Conservation (phyloP, 2,329 filamentous ascomycete genomes). For the Pyrenochaeta sp. region DNA sequence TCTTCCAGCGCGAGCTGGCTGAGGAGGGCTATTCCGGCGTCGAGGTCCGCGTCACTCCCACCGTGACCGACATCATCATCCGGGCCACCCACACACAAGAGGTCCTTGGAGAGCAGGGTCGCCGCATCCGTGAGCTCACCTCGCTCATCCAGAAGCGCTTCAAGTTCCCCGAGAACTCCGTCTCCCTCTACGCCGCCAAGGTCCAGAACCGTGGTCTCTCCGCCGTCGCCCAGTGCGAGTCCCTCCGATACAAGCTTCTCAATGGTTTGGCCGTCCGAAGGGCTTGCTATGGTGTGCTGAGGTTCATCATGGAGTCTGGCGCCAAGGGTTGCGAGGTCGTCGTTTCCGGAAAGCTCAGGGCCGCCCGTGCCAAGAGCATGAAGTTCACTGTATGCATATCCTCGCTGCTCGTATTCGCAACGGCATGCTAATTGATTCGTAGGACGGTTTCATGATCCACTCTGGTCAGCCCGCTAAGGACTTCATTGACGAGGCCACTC, state of each 20-base stretch:
- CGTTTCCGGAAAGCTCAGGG: constrained; percentile 98
- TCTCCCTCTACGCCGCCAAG: constrained; percentile 99
- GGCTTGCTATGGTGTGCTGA: constrained; percentile 99
- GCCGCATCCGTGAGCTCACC: constrained; percentile 99
- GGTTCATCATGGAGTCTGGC: constrained; percentile 99
- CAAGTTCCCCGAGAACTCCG: constrained; percentile 99
- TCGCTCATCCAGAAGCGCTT: constrained; percentile 99
- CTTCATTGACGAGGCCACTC: constrained; percentile 98
- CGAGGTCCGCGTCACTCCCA: constrained; percentile 99
- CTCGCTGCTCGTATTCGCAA: not conserved
- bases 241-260: constrained; percentile 99
- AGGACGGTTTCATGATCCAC: constrained; percentile 99
- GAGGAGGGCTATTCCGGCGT: constrained; percentile 99
- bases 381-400: constrained; percentile 89
- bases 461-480: constrained; percentile 99
- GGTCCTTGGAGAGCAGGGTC: constrained; percentile 99
- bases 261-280: constrained; percentile 98
- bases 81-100: constrained; percentile 99
- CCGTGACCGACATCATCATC: constrained; percentile 99
- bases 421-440: constrained; percentile 25
- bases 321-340: constrained; percentile 99
- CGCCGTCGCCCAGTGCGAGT: constrained; percentile 99
- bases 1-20: constrained; percentile 99
- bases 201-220: constrained; percentile 99
- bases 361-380: constrained; percentile 99